A percentile compares a stretch with the other conserved stretches of the same genome.
Conservation (phyloP, 2,329 filamentous ascomycete species). For the Hypoxylon sp. region DNA sequence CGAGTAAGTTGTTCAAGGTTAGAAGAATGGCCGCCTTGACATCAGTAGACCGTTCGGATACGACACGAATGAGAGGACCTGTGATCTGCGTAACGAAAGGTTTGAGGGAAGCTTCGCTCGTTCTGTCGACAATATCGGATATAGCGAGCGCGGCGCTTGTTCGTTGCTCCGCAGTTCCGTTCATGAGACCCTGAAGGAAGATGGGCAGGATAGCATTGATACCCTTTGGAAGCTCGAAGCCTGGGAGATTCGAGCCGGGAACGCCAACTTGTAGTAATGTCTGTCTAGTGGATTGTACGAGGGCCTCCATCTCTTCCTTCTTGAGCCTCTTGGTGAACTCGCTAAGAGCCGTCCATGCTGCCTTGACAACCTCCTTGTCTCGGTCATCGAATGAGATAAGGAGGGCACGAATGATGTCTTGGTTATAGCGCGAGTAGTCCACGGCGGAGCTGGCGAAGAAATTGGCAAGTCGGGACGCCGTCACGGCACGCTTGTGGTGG, state of each 20-base stretch:
- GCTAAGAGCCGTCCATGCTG: conserved; percentile 87
- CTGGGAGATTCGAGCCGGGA: conserved; percentile 84
- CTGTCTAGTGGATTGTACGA: conserved; percentile 88
- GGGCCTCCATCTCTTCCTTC: conserved; percentile 98
- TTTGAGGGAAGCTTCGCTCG: conserved; percentile 87
- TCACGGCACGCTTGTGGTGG: conserved; percentile 83
- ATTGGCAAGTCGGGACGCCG: conserved; percentile 82
- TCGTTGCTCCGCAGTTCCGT: conserved; percentile 91
- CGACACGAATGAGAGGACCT: conserved; percentile 95
- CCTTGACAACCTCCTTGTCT: conserved; percentile 87
- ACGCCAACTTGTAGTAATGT: conserved; percentile 91
- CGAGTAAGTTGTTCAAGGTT: conserved; percentile 93
- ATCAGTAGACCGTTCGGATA: conserved; percentile 95
- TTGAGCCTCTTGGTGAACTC: conserved; percentile 90
- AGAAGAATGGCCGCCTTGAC: conserved; percentile 95
- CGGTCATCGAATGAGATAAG: conserved; percentile 93
- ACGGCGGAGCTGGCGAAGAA: conserved; percentile 87
- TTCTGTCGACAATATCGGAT: conserved; percentile 94
- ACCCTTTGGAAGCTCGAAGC: conserved; percentile 94
- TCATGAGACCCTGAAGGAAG: conserved; percentile 97
- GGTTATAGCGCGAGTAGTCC: conserved; percentile 96
- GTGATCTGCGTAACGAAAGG: conserved; percentile 98
- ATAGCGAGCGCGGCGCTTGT: conserved; percentile 93
- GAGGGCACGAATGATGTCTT: conserved; percentile 91
- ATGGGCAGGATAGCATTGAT: conserved; percentile 97